These are phyloP conservation scores for Taphrina communis DNA, from an alignment of 1,139 yeast species.

Conservation along the genomic window DNA sequence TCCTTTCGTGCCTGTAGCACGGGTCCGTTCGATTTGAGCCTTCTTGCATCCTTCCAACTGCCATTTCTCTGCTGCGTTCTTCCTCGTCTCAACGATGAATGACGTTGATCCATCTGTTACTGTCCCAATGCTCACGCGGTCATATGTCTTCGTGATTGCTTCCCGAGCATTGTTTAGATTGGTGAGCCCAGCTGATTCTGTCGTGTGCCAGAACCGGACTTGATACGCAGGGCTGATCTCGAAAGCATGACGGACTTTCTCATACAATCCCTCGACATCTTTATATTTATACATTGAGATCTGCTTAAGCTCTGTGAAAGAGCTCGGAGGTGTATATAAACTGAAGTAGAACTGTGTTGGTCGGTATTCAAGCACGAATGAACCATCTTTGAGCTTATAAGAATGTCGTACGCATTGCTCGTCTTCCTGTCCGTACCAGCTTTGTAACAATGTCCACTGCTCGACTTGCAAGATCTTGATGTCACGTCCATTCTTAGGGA, in stretches of 20 bases:
- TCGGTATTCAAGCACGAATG: constrained; percentile 17
- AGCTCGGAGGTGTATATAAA: constrained; percentile 34
- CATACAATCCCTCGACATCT: constrained; percentile 39
- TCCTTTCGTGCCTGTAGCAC: constrained; percentile 55
- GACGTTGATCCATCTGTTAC: constrained; percentile 37
- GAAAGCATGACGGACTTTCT: constrained; percentile 33
- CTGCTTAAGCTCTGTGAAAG: constrained; percentile 27
- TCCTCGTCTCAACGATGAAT: constrained; percentile 29
- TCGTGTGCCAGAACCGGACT: constrained; percentile 35
- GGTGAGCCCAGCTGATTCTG: constrained; percentile 30
- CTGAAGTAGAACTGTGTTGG: constrained; percentile 37
- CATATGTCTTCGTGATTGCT: constrained; percentile 31
- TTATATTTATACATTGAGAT: constrained; percentile 33
- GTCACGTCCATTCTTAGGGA: constrained; percentile 14
- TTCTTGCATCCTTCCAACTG: constrained; percentile 28
- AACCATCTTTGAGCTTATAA: constrained; percentile 7
- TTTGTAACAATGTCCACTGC: constrained; percentile 24
- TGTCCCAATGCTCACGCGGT: constrained; percentile 26
- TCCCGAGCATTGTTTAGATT: constrained; percentile 28
- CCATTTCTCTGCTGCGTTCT: constrained; percentile 31
- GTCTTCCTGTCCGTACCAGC: constrained; percentile 31
- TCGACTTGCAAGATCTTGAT: constrained; percentile 21
- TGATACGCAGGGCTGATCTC: constrained; percentile 13
- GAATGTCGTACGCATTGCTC: constrained; percentile 32
- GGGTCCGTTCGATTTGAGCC: constrained; percentile 21